Base-by-base conservation (phyloP, 2,329 filamentous ascomycete species). In the Herpotrichia juniperi region DNA sequence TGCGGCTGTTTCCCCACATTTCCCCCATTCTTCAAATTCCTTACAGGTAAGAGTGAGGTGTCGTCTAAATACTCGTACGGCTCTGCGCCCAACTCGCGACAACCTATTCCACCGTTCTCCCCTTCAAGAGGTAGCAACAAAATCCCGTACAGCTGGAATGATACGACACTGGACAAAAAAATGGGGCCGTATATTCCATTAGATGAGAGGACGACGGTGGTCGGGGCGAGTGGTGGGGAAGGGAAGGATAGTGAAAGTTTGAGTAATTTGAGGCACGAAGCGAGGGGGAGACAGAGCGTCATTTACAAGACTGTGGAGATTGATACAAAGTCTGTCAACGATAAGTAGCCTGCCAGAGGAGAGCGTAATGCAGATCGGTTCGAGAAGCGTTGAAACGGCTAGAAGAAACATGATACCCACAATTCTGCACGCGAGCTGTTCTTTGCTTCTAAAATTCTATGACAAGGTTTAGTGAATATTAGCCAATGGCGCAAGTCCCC, bases 1-100 rank as follows among this genome's bases (percentile, higher is more conserved):
- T 53, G 55, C 17, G 50, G 19, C 31, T 57, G 54, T 40, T 49
- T 61, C 43, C 51, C 50, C 12, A 35, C 51, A 4, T 50, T 63
- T 26, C 59, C 58, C n/a, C 53, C 48, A 12, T 43, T 46, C 12
- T 31, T 54, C 31, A 48, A 50, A 39, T 43, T 57, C 42, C 34
- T 48, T 4, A 12, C 14, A n/a, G 46, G 40, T 9, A 28, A 25
- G 4, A n/a, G 25, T 9, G 25, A 42, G 14, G 2, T 22, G 14
- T 24, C 14, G 4, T 3, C 28, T 11, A 48, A 52, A 19, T 44
- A 52, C 30, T 40, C 31, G 5, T 45, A 48, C 39, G 39, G 19
- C 6, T 28, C 35, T 5, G 25, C 34, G 8, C 44, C 42, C 3
- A 39, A 39, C 7, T 28, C 40, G 2, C 10, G 31, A 24, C 42